Evolutionary conservation across 495 filamentous ascomycete genomes (phyloP), one percentile per base, ranked within the genome.

Genomic region (Parathielavia appendiculata): DNA sequence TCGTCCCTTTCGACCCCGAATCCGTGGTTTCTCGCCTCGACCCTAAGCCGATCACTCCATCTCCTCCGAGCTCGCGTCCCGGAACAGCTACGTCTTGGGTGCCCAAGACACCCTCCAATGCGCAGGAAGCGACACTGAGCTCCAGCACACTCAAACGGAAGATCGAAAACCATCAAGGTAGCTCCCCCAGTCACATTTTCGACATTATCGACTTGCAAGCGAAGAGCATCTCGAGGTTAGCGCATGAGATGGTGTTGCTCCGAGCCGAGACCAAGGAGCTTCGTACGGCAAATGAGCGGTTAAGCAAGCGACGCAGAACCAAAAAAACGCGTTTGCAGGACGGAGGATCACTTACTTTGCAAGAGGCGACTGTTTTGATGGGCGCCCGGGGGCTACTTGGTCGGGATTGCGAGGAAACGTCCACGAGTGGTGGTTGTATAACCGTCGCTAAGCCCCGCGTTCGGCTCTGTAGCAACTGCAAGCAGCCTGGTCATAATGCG

Each of bases 241-340:
- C n/a, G n/a, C n/a, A n/a, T n/a, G 23, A 57, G 22, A 41, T 56
- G 22, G 47, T 26, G 17, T 53, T 61, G 19, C 11, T 61, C 13
- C 13, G 26, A 17, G 45, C 46, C n/a, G 52, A 56, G 58, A 46
- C 13, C 52, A 30, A 30, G 17, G 32, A 30, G n/a, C 47, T 61
- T 16, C 39, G 46, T 10, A 34, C 10, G 26, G 56, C 47, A 26
- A 52, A 58, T 22, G 40, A 51, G 39, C 6, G 13, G 13, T 48
- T 58, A 52, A 52, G 39, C 39, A 58, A 58, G 48, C 56, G 48
- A n/a, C 48, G 56, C 4, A 58, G 56, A 40, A 35, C 56, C 8
- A 58, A 52, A 51, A 52, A 46, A 12, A 19, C 35, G 30, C 48
- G 47, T 38, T 17, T 61, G 6, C 36, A 38, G 23, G 35, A 38